phyloP scores from a whole-genome alignment of 202 grass and related monocot species.

The Elaeis oleifera region DNA sequence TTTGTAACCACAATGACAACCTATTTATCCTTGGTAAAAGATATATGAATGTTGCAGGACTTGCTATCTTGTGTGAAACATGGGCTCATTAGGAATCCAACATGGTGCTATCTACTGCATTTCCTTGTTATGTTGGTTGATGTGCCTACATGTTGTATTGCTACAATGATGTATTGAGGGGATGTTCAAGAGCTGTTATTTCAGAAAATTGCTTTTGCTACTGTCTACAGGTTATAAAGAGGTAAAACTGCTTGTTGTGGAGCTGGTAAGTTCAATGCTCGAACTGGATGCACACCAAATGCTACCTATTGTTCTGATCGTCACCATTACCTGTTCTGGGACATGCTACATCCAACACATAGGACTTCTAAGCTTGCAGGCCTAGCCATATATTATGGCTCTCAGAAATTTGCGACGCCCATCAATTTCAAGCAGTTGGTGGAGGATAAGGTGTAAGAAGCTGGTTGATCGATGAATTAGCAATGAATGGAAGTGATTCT shows the following conservation, averaged over 20 bases:
- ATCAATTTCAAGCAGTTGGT: constrained; percentile 67
- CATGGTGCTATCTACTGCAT: no score
- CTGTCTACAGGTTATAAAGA: constrained; percentile 58
- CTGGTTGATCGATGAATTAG: no score
- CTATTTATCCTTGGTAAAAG: no score
- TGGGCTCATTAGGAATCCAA: no score
- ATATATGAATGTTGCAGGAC: no score
- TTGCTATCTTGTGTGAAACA: no score
- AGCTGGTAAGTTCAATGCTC: constrained; percentile 53
- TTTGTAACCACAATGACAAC: no score
- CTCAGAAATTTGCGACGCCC: constrained; percentile 49
- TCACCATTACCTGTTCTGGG: constrained; percentile 74
- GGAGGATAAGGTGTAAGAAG: constrained; percentile 30
- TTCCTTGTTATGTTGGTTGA: no score
- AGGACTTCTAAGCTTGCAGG: constrained; percentile 47
- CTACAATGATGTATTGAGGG: no score
- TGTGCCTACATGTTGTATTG: no score
- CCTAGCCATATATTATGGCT: constrained; percentile 66
- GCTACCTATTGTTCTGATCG: constrained; percentile 58
- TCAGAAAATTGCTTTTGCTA: background rate
- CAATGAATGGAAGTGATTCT: no score
- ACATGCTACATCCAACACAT: constrained; percentile 71
- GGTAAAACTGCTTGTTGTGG: constrained; percentile 67
- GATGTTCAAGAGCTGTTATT: background rate
- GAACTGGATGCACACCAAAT: constrained; percentile 61